Evolutionary conservation across 306 rosid genomes (phyloP).

Genomic region (Crotalaria pallida): DNA sequence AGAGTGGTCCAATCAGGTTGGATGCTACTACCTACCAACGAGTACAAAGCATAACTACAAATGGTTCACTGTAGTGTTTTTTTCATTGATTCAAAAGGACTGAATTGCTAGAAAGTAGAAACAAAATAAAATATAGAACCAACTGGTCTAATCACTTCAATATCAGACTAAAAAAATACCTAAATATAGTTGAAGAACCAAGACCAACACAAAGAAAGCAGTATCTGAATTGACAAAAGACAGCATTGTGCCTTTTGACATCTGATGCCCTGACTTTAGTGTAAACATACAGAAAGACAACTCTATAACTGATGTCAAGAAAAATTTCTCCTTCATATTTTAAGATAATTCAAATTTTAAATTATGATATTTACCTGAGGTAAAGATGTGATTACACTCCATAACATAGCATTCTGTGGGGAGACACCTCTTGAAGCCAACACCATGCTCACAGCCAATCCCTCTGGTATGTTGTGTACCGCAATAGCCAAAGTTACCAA

Average conservation of each 20-base stretch:
- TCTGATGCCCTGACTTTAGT: background rate
- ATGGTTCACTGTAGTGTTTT: background rate
- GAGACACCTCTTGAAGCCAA: conserved; percentile 97
- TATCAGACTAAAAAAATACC: too few relatives aligned
- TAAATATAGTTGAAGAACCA: too few relatives aligned
- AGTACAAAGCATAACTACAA: background rate
- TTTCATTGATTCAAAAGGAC: background rate
- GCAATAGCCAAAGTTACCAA: conserved; percentile 98
- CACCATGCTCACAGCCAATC: conserved; percentile 98
- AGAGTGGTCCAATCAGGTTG: background rate
- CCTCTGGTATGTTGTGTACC: conserved; percentile 98
- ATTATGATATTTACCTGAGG: conserved; percentile 73
- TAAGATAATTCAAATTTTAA: conserved; percentile 13
- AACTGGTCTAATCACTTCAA: background rate
- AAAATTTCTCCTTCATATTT: background rate
- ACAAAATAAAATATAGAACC: background rate
- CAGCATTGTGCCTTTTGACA: background rate
- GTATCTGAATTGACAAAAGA: background rate
- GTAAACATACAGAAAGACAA: background rate
- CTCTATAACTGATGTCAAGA: background rate
- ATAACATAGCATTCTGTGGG: conserved; percentile 94
- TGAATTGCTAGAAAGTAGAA: background rate
- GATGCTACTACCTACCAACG: background rate
- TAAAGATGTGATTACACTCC: conserved; percentile 94
- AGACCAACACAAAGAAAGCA: background rate